Conservation (phyloP, 331 rosid genomes). For the Arachis monticola region DNA sequence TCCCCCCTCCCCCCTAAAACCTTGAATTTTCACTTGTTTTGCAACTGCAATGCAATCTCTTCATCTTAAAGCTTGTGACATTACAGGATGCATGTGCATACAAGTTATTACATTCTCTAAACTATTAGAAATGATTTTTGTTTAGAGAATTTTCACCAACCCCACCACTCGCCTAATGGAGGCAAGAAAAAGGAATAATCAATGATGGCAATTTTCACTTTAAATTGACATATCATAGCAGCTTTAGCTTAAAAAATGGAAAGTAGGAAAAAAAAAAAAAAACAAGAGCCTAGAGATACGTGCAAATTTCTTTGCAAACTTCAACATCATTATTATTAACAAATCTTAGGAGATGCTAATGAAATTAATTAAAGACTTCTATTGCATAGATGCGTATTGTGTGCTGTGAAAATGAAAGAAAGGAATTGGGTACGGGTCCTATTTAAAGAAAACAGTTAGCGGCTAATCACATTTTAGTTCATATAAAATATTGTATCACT, state of each 20-base stretch:
- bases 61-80: too few relatives aligned
- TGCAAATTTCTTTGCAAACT: slow-evolving; percentile 16
- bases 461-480: background rate
- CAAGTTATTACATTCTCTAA: slow-evolving; percentile 9
- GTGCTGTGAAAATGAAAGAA: background rate
- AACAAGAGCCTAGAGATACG: slow-evolving; percentile 14
- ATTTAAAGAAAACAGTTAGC: slow-evolving; percentile 16
- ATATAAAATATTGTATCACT: too few relatives aligned
- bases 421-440: background rate
- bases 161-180: background rate
- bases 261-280: slow-evolving; percentile 29
- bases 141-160: slow-evolving; percentile 10
- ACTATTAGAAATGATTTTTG: background rate
- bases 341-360: slow-evolving; percentile 32
- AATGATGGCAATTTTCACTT: slow-evolving; percentile 18
- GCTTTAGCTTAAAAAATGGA: slow-evolving; percentile 32
- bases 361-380: slow-evolving; percentile 20
- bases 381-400: background rate
- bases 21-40: too few relatives aligned
- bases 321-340: slow-evolving; percentile 15
- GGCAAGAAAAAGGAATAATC: background rate
- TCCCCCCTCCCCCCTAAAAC: too few relatives aligned
- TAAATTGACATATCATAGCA: slow-evolving; percentile 31
- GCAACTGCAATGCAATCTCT: too few relatives aligned
- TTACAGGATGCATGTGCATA: too few relatives aligned